Percentiles rank a stretch among this genome's conserved stretches.
Evolutionary conservation across 306 rosid species (phyloP).

Genomic region (Luffa aegyptiaca): DNA sequence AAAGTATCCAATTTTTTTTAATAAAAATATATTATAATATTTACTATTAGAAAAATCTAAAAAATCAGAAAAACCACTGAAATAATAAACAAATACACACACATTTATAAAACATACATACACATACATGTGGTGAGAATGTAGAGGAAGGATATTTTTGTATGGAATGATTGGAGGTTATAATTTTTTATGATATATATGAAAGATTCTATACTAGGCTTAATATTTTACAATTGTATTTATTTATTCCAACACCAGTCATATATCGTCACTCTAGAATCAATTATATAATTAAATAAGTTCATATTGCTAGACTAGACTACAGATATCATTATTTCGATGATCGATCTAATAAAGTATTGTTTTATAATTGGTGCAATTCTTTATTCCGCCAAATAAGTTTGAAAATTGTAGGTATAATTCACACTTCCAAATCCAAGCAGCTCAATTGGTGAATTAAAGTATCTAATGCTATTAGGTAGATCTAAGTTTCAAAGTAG

Average conservation of each 20-base stretch:
- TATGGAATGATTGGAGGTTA: background rate
- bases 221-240: background rate
- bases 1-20: too few relatives aligned
- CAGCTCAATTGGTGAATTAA: background rate
- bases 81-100: too few relatives aligned
- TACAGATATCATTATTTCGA: background rate
- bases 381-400: background rate
- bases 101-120: too few relatives aligned
- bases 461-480: constrained; percentile 1
- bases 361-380: background rate
- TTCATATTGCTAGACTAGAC: background rate
- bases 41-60: too few relatives aligned
- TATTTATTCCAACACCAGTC: background rate
- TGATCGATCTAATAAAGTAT: background rate
- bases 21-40: too few relatives aligned
- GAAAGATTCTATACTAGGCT: background rate
- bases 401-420: background rate
- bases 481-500: background rate
- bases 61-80: background rate
- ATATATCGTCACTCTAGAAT: background rate
- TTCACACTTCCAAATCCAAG: background rate
- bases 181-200: background rate
- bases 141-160: background rate
- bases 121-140: background rate
- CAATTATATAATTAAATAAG: background rate